A percentile compares a stretch with the other conserved stretches of the same genome.
phyloP scores from a whole-genome alignment of 352 stramenopile species.

The Globisporangium paroecandrum region DNA sequence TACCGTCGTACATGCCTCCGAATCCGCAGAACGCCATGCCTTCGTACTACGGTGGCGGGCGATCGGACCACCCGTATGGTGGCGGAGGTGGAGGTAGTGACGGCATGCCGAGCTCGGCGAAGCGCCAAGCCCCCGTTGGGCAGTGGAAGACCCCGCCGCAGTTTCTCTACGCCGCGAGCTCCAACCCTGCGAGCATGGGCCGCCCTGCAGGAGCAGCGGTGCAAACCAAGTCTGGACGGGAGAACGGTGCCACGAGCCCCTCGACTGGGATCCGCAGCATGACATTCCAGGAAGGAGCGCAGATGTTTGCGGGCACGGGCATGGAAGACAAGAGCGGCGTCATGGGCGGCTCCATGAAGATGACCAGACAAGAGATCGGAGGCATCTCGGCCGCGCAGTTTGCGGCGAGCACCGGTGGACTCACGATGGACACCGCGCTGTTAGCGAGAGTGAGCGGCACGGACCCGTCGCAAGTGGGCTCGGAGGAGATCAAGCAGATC shows the following conservation, averaged over 20 bases:
- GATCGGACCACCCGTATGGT: background rate
- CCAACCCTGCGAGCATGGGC: background rate
- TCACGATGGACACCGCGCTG: constrained; percentile 77
- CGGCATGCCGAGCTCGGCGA: constrained; percentile 23
- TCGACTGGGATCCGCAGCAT: constrained; percentile 61
- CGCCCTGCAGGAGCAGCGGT: background rate
- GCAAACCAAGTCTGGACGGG: constrained; percentile 5
- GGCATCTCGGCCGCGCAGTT: constrained; percentile 80
- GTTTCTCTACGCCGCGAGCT: constrained; percentile 35
- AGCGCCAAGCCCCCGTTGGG: constrained; percentile 44
- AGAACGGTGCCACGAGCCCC: constrained; percentile 31
- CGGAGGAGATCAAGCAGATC: constrained; percentile 86
- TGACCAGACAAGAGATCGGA: constrained; percentile 37
- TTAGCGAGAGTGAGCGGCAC: constrained; percentile 77
- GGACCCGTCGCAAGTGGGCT: constrained; percentile 71
- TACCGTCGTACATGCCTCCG: constrained; percentile 70
- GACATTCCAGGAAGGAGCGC: constrained; percentile 49
- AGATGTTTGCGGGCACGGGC: constrained; percentile 19
- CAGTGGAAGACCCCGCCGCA: constrained; percentile 68
- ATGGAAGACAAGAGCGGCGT: constrained; percentile 21
- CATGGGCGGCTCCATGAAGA: constrained; percentile 32
- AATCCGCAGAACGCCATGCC: constrained; percentile 11
- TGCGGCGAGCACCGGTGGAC: constrained; percentile 68
- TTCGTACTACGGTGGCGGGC: constrained; percentile 32
- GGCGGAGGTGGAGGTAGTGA: background rate